Percentiles rank a stretch among this genome's conserved stretches.
These are phyloP conservation scores for Talaromyces funiculosus DNA, from an alignment of 2,329 filamentous ascomycete genomes.

Conservation along the genomic window DNA sequence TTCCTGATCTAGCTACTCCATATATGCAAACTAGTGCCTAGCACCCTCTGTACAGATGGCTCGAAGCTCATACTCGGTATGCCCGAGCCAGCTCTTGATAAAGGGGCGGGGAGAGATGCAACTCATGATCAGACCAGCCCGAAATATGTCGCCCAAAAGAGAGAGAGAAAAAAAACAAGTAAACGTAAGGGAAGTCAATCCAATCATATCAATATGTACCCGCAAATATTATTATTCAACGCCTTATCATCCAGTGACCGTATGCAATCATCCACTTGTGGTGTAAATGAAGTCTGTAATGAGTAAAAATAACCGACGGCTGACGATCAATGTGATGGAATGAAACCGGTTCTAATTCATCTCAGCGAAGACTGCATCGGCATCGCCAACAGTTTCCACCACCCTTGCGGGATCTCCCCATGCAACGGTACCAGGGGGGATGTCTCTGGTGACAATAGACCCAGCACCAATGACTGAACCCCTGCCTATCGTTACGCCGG, in stretches of 20 bases:
- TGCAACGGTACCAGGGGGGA: constrained; percentile 27
- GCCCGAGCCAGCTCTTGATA: not conserved
- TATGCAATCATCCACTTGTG: constrained; percentile 5
- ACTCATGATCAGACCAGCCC: constrained; percentile 1
- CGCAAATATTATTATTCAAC: not conserved
- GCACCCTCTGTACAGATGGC: not conserved
- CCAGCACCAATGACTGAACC: constrained; percentile 31
- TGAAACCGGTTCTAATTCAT: not conserved
- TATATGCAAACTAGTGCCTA: not conserved
- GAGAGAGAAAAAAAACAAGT: not conserved
- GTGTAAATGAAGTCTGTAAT: not conserved
- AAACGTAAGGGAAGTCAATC: not conserved
- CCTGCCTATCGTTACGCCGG: constrained; percentile 34
- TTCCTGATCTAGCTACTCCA: not conserved
- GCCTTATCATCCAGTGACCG: not conserved
- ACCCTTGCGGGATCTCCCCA: constrained; percentile 32
- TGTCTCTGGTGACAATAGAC: constrained; percentile 29
- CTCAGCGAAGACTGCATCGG: not conserved
- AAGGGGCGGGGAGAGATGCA: not conserved
- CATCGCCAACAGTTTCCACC: constrained; percentile 3
- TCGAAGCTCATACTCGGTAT: not conserved
- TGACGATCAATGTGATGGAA: not conserved
- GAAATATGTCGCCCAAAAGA: not conserved
- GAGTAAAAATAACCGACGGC: not conserved
- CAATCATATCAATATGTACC: not conserved